A percentile compares a stretch with the other conserved stretches of the same genome.
These are phyloP conservation scores for Nemania serpens DNA, from an alignment of 2,329 filamentous ascomycete genomes.

Conservation along the genomic window DNA sequence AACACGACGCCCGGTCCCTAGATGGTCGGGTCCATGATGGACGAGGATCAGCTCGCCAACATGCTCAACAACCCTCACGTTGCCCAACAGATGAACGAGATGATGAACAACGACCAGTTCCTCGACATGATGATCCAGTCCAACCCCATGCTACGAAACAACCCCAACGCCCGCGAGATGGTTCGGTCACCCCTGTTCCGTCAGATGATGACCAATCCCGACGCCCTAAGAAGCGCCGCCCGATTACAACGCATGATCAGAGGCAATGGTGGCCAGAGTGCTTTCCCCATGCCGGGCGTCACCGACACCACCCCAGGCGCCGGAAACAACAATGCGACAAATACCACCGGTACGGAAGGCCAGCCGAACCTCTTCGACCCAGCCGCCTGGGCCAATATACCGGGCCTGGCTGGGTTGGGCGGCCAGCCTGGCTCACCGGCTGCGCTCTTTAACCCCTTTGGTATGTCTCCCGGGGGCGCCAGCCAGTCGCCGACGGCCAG, in stretches of 20 bases:
- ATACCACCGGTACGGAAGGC: constrained; percentile 40
- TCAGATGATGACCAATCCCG: constrained; percentile 90
- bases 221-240: constrained; percentile 79
- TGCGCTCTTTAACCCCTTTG: constrained; percentile 50
- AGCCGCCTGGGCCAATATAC: constrained; percentile 41
- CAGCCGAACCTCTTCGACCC: constrained; percentile 52
- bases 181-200: constrained; percentile 88
- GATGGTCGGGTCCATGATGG: constrained; percentile 85
- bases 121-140: constrained; percentile 93
- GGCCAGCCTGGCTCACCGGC: constrained; percentile 42
- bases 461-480: constrained; percentile 20
- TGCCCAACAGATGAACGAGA: constrained; percentile 87
- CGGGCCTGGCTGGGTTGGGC: constrained; percentile 37
- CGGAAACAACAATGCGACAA: constrained; percentile 38
- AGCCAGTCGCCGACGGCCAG: constrained; percentile 36
- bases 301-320: constrained; percentile 81
- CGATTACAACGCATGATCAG: constrained; percentile 78
- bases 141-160: constrained; percentile 63
- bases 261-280: constrained; percentile 54
- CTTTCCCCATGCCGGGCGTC: constrained; percentile 88
- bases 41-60: constrained; percentile 77
- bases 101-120: constrained; percentile 91
- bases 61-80: constrained; percentile 91
- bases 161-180: constrained; percentile 77
- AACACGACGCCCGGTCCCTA: constrained; percentile 42